Percentiles rank a stretch among this genome's conserved stretches.
phyloP scores from a whole-genome alignment of 495 filamentous ascomycete species.

The Aspergillus coremiiformis region DNA sequence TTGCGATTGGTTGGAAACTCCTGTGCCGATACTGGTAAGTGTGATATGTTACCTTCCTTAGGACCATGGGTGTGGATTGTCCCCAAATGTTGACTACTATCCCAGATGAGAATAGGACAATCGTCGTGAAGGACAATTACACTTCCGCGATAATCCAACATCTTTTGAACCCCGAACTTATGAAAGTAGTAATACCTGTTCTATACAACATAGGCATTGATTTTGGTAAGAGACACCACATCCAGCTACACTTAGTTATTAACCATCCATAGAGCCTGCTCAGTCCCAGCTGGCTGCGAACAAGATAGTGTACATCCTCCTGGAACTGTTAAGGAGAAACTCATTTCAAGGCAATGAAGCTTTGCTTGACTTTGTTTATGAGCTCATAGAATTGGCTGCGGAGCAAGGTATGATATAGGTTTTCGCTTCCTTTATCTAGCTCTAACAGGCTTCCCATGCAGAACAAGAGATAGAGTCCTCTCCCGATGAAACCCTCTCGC shows the following conservation, averaged over 20 bases:
- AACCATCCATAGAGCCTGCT: conserved; percentile 37
- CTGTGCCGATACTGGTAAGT: conserved; percentile 70
- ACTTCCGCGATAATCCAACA: conserved; percentile 48
- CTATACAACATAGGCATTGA: conserved; percentile 70
- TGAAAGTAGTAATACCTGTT: conserved; percentile 57
- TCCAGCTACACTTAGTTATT: conserved; percentile 5
- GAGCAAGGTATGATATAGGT: conserved; percentile 32
- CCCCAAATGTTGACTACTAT: conserved; percentile 1
- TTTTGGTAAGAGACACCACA: conserved; percentile 47
- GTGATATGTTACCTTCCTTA: neutral
- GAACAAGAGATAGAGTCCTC: conserved; percentile 32
- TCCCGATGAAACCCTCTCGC: conserved; percentile 34
- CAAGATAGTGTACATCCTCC: conserved; percentile 41
- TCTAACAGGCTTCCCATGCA: conserved; percentile 11
- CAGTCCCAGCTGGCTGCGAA: conserved; percentile 55
- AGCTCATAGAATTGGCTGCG: conserved; percentile 32
- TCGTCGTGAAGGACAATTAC: conserved; percentile 52
- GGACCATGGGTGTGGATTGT: neutral
- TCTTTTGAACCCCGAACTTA: conserved; percentile 41
- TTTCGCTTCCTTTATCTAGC: neutral
- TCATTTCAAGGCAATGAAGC: conserved; percentile 23
- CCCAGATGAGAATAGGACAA: conserved; percentile 65
- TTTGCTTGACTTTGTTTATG: conserved; percentile 34
- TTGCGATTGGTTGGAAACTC: conserved; percentile 69
- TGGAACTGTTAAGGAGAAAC: conserved; percentile 31